These are phyloP conservation scores for Tetrahymena borealis DNA, from an alignment of 73 alveolate genomes.

Conservation along the genomic window DNA sequence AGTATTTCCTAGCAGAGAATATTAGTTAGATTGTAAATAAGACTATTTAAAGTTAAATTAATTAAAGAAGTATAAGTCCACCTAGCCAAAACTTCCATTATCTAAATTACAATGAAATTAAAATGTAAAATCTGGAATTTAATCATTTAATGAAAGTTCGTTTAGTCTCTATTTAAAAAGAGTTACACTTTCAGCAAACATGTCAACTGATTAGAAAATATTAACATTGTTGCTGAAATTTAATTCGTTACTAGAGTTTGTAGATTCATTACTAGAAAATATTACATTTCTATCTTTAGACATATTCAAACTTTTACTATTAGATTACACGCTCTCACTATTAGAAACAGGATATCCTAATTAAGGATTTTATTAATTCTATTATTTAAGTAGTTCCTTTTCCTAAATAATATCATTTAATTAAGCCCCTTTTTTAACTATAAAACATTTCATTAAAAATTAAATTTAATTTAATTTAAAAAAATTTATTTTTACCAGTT, in stretches of 20 bases:
- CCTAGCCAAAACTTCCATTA: not conserved
- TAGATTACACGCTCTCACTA: not conserved
- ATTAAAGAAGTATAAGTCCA: not conserved
- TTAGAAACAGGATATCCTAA: too few species aligned
- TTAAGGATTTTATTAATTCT: too few species aligned
- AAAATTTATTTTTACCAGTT: not conserved
- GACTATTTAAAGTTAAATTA: not conserved
- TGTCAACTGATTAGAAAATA: not conserved
- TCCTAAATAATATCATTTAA: not conserved
- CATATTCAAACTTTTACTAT: not conserved
- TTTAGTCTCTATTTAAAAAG: not conserved
- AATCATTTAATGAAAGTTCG: not conserved
- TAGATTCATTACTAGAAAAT: not conserved
- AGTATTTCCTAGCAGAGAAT: too few species aligned
- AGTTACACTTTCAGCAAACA: not conserved
- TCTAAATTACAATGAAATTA: not conserved
- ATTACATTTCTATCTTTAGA: not conserved
- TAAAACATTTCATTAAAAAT: not conserved
- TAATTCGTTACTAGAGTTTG: not conserved
- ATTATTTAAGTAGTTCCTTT: not conserved
- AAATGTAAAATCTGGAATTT: not conserved
- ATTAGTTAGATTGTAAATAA: not conserved
- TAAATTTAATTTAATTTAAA: not conserved
- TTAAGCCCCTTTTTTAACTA: not conserved
- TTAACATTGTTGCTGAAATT: not conserved